These are phyloP conservation scores for Cutaneotrichosporon cyanovorans DNA, from an alignment of 1,284 basidiomycete genomes.

Conservation along the genomic window DNA sequence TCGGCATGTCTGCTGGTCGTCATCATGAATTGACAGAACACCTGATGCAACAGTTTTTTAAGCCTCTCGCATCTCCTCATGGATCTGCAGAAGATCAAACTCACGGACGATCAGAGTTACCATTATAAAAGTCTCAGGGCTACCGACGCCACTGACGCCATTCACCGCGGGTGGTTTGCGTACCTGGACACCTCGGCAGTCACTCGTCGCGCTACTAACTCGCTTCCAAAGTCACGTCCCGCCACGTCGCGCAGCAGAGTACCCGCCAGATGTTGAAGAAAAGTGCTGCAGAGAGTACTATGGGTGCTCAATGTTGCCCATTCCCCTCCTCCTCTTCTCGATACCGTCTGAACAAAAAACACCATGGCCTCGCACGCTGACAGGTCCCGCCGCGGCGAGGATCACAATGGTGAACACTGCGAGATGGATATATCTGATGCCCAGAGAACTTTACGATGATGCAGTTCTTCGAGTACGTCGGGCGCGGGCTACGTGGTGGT, in stretches of 20 bases:
- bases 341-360: not conserved
- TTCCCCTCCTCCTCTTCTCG: not conserved
- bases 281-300: not conserved
- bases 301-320: not conserved
- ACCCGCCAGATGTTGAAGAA: not conserved
- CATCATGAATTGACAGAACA: too few relatives aligned
- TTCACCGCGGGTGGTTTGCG: not conserved
- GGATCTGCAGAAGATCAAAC: too few relatives aligned
- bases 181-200: not conserved
- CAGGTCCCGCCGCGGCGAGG: slow-evolving; percentile 8
- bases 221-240: not conserved
- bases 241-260: not conserved
- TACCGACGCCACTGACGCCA: not conserved
- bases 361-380: slow-evolving; percentile 8
- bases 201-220: not conserved
- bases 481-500: not conserved
- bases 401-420: slow-evolving; percentile 6
- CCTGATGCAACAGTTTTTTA: too few relatives aligned
- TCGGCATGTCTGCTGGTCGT: too few relatives aligned
- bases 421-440: not conserved
- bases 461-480: slow-evolving; percentile 40
- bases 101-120: too few relatives aligned
- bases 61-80: too few relatives aligned
- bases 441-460: slow-evolving; percentile 43
- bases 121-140: too few relatives aligned